Evolutionary conservation across 2,329 filamentous ascomycete genomes (phyloP).

Genomic region (Pseudogymnoascus sp.): DNA sequence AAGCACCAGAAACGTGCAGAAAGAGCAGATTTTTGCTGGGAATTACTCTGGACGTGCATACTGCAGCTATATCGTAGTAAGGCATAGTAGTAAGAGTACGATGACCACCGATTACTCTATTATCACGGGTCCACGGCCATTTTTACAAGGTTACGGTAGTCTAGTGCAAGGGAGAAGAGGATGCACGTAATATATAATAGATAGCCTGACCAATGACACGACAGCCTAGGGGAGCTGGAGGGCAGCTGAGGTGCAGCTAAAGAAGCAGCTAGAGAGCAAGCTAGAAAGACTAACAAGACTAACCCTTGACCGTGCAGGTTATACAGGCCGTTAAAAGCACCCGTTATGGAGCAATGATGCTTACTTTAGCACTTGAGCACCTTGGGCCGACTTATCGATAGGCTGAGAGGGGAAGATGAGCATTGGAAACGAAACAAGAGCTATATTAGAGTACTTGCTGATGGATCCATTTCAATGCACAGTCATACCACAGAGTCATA

Average conservation of each 20-base stretch:
- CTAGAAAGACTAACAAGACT: background rate
- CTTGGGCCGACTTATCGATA: background rate
- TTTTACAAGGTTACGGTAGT: background rate
- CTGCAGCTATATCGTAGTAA: background rate
- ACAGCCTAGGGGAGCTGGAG: background rate
- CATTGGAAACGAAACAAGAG: background rate
- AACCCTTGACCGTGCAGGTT: background rate
- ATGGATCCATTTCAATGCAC: background rate
- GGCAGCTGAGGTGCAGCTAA: background rate
- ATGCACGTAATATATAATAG: slow-evolving; percentile 1
- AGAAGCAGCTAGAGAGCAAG: background rate
- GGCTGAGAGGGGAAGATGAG: background rate
- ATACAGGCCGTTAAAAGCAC: background rate
- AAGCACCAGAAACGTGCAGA: background rate
- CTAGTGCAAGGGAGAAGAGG: background rate
- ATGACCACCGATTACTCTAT: background rate
- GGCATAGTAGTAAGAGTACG: background rate
- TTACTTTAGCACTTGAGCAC: background rate
- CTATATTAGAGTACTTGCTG: background rate
- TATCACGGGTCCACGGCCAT: background rate
- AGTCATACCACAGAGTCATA: background rate
- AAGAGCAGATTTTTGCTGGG: background rate
- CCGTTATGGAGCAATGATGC: background rate
- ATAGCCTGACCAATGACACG: background rate
- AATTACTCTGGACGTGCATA: background rate